Evolutionary conservation across 129 eudicot genomes (phyloP), one percentile per base, ranked within the genome.

Genomic region (Silybum marianum): DNA sequence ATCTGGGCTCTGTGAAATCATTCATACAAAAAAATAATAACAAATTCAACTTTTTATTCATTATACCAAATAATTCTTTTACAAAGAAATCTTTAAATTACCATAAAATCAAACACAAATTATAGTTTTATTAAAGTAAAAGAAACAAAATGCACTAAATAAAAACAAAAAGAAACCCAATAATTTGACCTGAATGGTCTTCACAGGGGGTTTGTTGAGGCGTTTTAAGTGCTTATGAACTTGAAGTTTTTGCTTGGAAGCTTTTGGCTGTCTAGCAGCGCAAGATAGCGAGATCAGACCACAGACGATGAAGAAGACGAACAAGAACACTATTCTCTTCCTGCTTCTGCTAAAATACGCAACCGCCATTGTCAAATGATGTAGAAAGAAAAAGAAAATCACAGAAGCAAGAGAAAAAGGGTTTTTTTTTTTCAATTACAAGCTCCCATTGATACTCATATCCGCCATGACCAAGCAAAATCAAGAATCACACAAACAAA

Each of bases 201-300:
- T 88, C 58, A 94, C 65, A 23, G 98, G 90, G 42, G 91, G 73
- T 73, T 94, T 94, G 74, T 94, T 94, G 71, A 94, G 90, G 73
- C 98, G 85, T 4, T 94, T 94, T 74, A 94, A 78, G 81, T 94
- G 98, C 77, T 94, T 94, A 75, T 88, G 90, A 73, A 94, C 93
- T 80, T 90, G 82, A 38, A 94, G 91, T 84, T 90, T 94, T 88
- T 94, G 97, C 62, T 81, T 86, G 14, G 98, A 79, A 81, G 80
- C 69, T n/a, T 77, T 77, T 44, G 97, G 85, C 26, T 72, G 76
- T 48, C 92, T 81, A 58, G 79, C 81, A 60, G 89, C 93, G 87
- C 82, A 83, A 58, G 87, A 84, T 76, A 85, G 85, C 76, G 86
- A 78, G 32, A 80, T 2, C 69, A 77, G 71, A n/a, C 90, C 60